Evolutionary conservation across 495 filamentous ascomycete genomes (phyloP).

Genomic region (Talaromyces liani): DNA sequence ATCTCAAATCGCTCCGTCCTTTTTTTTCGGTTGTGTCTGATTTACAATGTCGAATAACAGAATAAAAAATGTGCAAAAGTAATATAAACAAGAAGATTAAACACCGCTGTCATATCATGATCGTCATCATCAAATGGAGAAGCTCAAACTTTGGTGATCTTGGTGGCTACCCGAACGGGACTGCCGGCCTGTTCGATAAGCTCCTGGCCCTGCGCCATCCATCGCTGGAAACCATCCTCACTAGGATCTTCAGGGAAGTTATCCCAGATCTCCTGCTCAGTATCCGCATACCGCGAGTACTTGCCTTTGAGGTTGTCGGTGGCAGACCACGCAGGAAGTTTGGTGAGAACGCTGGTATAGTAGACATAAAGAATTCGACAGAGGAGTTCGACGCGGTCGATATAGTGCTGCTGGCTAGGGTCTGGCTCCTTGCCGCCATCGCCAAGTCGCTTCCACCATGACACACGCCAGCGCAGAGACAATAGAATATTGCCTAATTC

Average conservation of each 20-base stretch:
- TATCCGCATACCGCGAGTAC: slow-evolving; percentile 39
- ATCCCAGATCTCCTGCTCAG: slow-evolving; percentile 36
- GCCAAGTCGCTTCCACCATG: slow-evolving; percentile 43
- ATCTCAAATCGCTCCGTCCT: background rate
- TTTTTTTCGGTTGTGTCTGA: background rate
- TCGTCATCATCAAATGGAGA: slow-evolving; percentile 5
- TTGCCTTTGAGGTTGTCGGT: slow-evolving; percentile 34
- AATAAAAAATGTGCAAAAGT: slow-evolving; percentile 5
- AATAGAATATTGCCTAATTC: slow-evolving; percentile 40
- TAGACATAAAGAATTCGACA: slow-evolving; percentile 44
- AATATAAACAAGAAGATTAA: background rate
- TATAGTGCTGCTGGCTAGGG: slow-evolving; percentile 36
- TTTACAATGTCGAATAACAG: slow-evolving; percentile 11
- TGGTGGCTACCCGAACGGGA: slow-evolving; percentile 23
- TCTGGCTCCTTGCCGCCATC: slow-evolving; percentile 37
- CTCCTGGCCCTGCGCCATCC: slow-evolving; percentile 34
- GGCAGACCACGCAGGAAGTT: slow-evolving; percentile 37
- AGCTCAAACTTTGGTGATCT: slow-evolving; percentile 9
- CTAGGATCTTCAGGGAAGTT: slow-evolving; percentile 37
- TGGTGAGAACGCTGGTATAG: slow-evolving; percentile 41
- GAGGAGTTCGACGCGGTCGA: slow-evolving; percentile 39
- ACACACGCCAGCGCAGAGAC: slow-evolving; percentile 41
- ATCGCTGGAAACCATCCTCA: slow-evolving; percentile 34
- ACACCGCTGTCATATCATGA: background rate
- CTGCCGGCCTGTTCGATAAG: slow-evolving; percentile 40